These are phyloP conservation scores for Cordyceps cateniannulata DNA, from an alignment of 2,329 filamentous ascomycete species.

Conservation along the genomic window DNA sequence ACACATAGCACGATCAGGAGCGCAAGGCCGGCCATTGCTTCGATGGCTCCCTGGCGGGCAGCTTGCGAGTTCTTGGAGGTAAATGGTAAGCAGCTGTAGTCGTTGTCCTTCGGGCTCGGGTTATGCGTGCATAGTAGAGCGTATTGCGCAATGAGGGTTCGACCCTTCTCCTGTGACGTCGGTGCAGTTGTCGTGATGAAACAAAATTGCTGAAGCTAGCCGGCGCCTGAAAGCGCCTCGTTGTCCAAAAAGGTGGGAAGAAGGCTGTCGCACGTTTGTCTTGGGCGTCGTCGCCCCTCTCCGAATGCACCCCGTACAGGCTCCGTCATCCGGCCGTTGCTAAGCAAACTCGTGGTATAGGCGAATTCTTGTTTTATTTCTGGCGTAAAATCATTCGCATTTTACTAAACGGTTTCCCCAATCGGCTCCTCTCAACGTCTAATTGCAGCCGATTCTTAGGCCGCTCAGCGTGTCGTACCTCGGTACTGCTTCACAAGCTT, in stretches of 20 bases:
- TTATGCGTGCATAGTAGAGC: neutral
- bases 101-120: neutral
- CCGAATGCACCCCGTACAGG: neutral
- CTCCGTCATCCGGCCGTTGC: too few species aligned
- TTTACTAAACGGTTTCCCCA: too few species aligned
- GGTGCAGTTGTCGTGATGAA: neutral
- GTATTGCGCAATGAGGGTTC: neutral
- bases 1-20: conserved; percentile 36
- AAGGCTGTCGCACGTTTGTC: neutral
- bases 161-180: neutral
- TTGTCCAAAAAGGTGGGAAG: conserved; percentile 4
- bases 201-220: neutral
- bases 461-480: too few species aligned
- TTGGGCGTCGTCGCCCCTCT: neutral
- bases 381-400: too few species aligned
- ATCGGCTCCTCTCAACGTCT: too few species aligned
- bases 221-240: neutral
- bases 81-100: neutral
- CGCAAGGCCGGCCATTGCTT: conserved; percentile 33
- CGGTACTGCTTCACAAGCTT: too few species aligned
- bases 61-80: neutral
- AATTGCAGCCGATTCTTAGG: too few species aligned
- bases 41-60: conserved; percentile 9
- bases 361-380: too few species aligned
- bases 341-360: too few species aligned